Evolutionary conservation across 1,139 yeast species (phyloP), one percentile per base, ranked within the genome.

Genomic region (Geotrichum aggregatum): DNA sequence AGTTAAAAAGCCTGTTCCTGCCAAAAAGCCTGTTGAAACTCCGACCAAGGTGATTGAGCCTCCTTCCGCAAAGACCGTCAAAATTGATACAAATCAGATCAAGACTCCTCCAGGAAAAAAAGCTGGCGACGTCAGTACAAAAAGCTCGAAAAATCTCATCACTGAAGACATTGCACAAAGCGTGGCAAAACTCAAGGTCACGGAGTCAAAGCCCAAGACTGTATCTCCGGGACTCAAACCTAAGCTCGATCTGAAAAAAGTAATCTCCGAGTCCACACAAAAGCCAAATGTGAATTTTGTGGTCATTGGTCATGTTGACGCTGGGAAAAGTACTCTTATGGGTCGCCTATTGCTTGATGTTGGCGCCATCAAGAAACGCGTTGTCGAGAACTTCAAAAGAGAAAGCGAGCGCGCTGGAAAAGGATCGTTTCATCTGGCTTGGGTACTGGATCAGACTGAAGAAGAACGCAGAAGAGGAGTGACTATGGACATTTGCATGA

Each of bases 391-490:
- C 64, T 72, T 87, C 57, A 81, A 87, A 52, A 80, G 82, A 59
- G 97, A 92, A 63, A 84, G 95, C 49, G 88, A 85, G 54, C 78
- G 77, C 54, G 77, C 80, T 1, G 98, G 98, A 5, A 94, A 92
- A 65, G 84, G 89, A 1, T 89, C 98, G 0, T 94, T 94, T 70
- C 95, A 96, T 13, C 75, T 91, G 52, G 98, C 98, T 0, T 94
- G 99, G 99, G 83, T 92, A 11, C 80, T 92, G 87, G 99, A 94
- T 67, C 96, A 91, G 68, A 89, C 98, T 0, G 73, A 78, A 1
- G 98, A 92, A 66, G 99, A 94, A 69, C 78, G 99, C 61, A 60
- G 61, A 42, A 64, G 76, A 22, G 98, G 99, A 58, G 96, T 94
- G 3, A 94, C 99, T 1, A 87, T 92, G 39, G 98, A 94, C 61